Conservation (phyloP, 768 basidiomycete genomes). For the Austroboletus eburneus region DNA sequence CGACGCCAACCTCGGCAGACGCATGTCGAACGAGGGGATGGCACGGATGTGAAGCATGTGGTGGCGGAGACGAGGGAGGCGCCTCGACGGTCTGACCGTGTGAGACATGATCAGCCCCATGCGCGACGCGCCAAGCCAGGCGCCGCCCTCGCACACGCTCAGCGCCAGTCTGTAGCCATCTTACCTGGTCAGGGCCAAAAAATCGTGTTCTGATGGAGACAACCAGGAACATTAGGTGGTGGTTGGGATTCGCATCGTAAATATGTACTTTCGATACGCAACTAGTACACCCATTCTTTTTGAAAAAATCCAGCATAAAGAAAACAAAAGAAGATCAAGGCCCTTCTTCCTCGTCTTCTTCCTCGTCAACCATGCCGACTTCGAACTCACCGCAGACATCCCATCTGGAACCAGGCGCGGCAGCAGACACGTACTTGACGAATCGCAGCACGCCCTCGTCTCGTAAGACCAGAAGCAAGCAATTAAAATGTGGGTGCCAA, state of each 20-base stretch:
- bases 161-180: slow-evolving; percentile 73
- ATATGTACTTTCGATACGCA: no score
- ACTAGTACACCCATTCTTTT: no score
- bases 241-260: no score
- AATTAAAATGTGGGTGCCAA: slow-evolving; percentile 87
- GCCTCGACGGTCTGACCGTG: slow-evolving; percentile 6
- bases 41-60: neutral
- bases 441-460: slow-evolving; percentile 94
- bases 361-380: slow-evolving; percentile 72
- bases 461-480: slow-evolving; percentile 80
- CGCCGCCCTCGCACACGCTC: slow-evolving; percentile 73
- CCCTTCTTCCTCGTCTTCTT: slow-evolving; percentile 32
- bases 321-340: slow-evolving; percentile 1
- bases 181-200: slow-evolving; percentile 63
- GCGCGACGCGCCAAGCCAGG: slow-evolving; percentile 63
- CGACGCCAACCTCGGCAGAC: slow-evolving; percentile 1
- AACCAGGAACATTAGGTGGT: neutral
- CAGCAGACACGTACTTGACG: slow-evolving; percentile 91
- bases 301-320: no score
- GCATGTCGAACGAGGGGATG: slow-evolving; percentile 5
- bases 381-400: slow-evolving; percentile 92
- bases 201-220: slow-evolving; percentile 50
- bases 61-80: neutral
- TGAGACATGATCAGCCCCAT: slow-evolving; percentile 10
- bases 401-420: slow-evolving; percentile 89